Conservation (phyloP, 805 yeast genomes). For the Saccharomycopsis fermentans region DNA sequence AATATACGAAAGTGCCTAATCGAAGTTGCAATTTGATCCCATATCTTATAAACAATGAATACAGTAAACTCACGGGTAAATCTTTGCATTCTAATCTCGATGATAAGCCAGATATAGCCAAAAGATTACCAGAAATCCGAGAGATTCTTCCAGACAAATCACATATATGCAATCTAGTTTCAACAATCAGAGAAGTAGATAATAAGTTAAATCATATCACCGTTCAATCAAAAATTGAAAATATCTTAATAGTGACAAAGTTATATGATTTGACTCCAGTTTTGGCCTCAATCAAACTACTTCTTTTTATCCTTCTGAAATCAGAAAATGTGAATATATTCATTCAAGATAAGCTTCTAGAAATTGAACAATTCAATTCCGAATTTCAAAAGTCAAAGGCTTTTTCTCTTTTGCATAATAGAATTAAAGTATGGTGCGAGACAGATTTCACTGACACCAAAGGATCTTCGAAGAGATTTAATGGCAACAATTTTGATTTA, state of each 20-base stretch:
- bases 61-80: slow-evolving; percentile 1
- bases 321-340: slow-evolving; percentile 38
- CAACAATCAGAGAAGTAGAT: slow-evolving; percentile 25
- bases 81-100: not conserved
- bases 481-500: slow-evolving; percentile 51
- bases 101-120: not conserved
- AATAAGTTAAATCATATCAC: slow-evolving; percentile 24
- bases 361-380: slow-evolving; percentile 27
- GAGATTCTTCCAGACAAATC: slow-evolving; percentile 1
- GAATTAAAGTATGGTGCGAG: slow-evolving; percentile 29
- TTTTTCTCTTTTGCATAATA: slow-evolving; percentile 3
- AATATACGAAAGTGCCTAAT: not conserved
- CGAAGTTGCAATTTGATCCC: slow-evolving; percentile 15
- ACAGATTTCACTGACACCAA: slow-evolving; percentile 25
- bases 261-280: slow-evolving; percentile 26
- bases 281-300: slow-evolving; percentile 21
- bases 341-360: slow-evolving; percentile 26
- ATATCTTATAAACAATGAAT: slow-evolving; percentile 10
- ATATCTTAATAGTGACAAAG: slow-evolving; percentile 25
- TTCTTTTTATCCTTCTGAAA: slow-evolving; percentile 19
- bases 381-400: not conserved
- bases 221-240: slow-evolving; percentile 21
- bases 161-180: slow-evolving; percentile 19
- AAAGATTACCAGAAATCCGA: not conserved
- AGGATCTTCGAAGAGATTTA: slow-evolving; percentile 9